Conservation (phyloP, 345 rosid species). For the Durio zibethinus region DNA sequence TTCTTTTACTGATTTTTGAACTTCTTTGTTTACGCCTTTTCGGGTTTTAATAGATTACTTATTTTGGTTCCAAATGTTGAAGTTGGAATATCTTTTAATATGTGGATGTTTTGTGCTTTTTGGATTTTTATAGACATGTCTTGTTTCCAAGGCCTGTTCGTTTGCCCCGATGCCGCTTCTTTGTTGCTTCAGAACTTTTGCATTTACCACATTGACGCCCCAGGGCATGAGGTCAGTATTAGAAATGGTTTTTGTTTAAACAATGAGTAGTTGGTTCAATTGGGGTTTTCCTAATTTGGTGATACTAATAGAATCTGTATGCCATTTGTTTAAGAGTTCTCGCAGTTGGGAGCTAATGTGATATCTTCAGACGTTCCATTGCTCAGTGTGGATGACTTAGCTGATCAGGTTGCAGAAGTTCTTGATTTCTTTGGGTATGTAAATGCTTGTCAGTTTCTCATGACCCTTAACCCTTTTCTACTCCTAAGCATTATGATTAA, state of each 20-base stretch:
- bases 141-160: constrained; percentile 58
- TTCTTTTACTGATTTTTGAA: background rate
- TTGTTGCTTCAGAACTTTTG: constrained; percentile 62
- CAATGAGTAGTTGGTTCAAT: background rate
- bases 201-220: constrained; percentile 63
- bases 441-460: background rate
- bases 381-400: constrained; percentile 56
- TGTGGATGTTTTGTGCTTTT: background rate
- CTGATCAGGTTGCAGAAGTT: constrained; percentile 61
- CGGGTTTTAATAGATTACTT: background rate
- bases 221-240: constrained; percentile 66
- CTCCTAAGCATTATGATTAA: background rate
- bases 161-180: constrained; percentile 52
- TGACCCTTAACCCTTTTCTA: background rate
- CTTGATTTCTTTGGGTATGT: constrained; percentile 53
- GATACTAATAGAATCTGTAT: constrained; percentile 26
- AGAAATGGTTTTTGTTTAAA: background rate
- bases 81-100: background rate
- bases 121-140: constrained; percentile 34
- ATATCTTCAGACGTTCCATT: constrained; percentile 47
- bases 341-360: constrained; percentile 65
- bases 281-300: background rate
- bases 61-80: background rate
- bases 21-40: background rate
- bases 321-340: constrained; percentile 45